phyloP scores from a whole-genome alignment of 805 yeast species.

The Barnettozyma vustinii region DNA sequence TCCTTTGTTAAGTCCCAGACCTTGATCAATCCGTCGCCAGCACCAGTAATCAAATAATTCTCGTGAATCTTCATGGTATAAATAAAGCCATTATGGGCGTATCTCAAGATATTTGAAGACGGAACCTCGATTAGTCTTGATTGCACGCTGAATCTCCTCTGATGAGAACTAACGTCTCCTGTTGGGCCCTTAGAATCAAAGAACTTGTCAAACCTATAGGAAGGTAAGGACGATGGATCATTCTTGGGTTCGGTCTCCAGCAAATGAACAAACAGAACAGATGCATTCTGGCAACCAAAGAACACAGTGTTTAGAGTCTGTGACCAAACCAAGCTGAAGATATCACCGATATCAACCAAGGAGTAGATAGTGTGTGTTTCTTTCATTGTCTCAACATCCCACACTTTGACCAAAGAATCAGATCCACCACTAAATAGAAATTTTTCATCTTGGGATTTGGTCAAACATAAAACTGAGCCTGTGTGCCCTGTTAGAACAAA shows the following conservation, averaged over 20 bases:
- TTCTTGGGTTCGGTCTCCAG: constrained; percentile 23
- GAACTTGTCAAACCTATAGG: constrained; percentile 71
- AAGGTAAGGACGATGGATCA: constrained; percentile 43
- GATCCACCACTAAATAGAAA: constrained; percentile 80
- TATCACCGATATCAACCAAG: constrained; percentile 85
- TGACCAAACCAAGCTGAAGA: constrained; percentile 76
- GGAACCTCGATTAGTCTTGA: constrained; percentile 59
- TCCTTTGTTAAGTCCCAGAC: constrained; percentile 55
- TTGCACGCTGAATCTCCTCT: constrained; percentile 3
- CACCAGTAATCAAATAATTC: constrained; percentile 57
- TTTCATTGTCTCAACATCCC: constrained; percentile 52
- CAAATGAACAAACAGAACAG: constrained; percentile 64
- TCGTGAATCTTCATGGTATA: constrained; percentile 47
- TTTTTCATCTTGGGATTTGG: constrained; percentile 46
- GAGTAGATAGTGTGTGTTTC: constrained; percentile 76
- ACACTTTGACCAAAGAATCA: constrained; percentile 82
- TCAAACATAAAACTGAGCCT: constrained; percentile 70
- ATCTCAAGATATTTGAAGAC: constrained; percentile 55
- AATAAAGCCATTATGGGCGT: constrained; percentile 90
- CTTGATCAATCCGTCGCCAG: constrained; percentile 88
- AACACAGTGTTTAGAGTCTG: constrained; percentile 54
- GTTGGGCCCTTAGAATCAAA: constrained; percentile 90
- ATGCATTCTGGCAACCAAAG: constrained; percentile 91
- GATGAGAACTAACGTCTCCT: constrained; percentile 34
- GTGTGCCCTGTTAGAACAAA: constrained; percentile 54